Base-by-base conservation (phyloP, 768 basidiomycete genomes). In the Leccinum disarticulatum region DNA sequence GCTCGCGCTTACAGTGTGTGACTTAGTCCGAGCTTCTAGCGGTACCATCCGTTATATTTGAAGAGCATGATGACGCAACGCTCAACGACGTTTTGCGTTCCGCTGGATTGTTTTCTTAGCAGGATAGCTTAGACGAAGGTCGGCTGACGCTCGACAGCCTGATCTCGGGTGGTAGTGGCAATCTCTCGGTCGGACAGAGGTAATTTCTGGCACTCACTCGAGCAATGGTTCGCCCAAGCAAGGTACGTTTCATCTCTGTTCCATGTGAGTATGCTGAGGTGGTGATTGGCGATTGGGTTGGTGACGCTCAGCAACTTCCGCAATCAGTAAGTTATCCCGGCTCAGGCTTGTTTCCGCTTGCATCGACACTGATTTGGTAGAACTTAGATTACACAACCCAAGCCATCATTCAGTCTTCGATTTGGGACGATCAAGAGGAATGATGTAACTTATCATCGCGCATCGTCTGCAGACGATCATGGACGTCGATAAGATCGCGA, bases 161-260 rank as follows among this genome's bases (percentile, higher is more conserved):
- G 28, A 77, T 83, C 35, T 71, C 80, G 3, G 74, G 74, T 25
- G 81, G 79, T 2, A 80, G 80, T 0, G 55, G 72, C 5, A 82
- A 82, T 61, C 66, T 83, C n/a, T 81, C 79, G 6, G 77, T 86
- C n/a, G 84, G 85, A 4, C 82, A 87, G 65, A 73, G 84, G 10
- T 85, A 87, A 66, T 79, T 87, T 14, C 70, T 87, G 19, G 84
- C 84, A 0, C 74, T 87, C 0, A 84, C 86, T 1, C 74, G 85
- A 30, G 85, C 85, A 2, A 80, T 86, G 57, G 79, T 86, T 3
- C 72, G 85, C 22, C 68, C 74, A 49, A 83, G 81, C 66, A 86
- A 68, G 79, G 78, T 78, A 31, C 35, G 68, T 28, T 30, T 49
- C 22, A 27, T 11, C 7, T n/a, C 8, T 4, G 5, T 15, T 14